Evolutionary conservation across 31 red algal species (phyloP), one percentile per base, ranked within the genome.

Genomic region (Asparagopsis taxiformis): DNA sequence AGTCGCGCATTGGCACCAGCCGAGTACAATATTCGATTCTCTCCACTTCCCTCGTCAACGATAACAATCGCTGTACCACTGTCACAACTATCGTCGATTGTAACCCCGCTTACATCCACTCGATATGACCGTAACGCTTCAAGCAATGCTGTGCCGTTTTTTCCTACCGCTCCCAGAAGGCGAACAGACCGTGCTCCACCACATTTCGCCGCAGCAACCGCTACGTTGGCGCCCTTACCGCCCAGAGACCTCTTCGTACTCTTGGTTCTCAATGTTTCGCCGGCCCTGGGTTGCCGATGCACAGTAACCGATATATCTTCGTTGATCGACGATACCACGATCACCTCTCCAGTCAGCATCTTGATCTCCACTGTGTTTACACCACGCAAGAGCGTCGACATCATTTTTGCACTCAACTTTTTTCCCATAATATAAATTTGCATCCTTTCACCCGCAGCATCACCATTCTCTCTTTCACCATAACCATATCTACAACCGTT

Each of bases 141-240:
- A 9, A 72, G 43, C 17, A 72, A 31, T 5, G 52, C 0, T 1
- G 2, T 30, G 28, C 46, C 57, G 31, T 84, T 68, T 20, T 8
- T 21, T 4, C 79, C 79, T 17, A 84, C 43, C 2, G 79, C 79
- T 0, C 62, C 63, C 25, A 62, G 53, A 52, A 81, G 26, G 9
- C 51, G 64, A 15, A n/a, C n/a, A n/a, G 38, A 31, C 16, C 26
- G 23, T 25, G 19, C 8, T 26, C 37, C 56, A 13, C 63, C 63
- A 17, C 63, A 43, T 7, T 23, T 25, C 17, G 33, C 57, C 3
- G 80, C 70, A 4, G 80, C 80, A 3, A 85, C 70, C 5, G 80
- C 80, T 55, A 68, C 58, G 38, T 85, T 85, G 34, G 80, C 80
- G 15, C 80, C 80, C 61, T 85, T 85, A n/a, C 80, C 80, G 20